A percentile compares a stretch with the other conserved stretches of the same genome.
These are phyloP conservation scores for Globisporangium alternatum DNA, from an alignment of 352 stramenopile species.

Conservation along the genomic window DNA sequence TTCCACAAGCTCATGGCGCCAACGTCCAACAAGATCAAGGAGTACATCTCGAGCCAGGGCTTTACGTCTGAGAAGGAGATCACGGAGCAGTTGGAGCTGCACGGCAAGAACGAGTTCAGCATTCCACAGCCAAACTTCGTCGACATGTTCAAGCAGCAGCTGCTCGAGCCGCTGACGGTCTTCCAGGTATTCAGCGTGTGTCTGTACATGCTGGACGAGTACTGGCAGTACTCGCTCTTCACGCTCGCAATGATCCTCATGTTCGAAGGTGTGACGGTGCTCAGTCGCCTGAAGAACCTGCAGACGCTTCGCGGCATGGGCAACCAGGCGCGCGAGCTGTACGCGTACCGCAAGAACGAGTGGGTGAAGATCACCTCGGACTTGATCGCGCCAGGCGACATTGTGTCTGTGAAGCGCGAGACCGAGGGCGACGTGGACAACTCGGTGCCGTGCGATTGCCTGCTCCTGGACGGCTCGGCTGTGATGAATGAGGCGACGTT, in stretches of 20 bases:
- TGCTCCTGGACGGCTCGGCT: constrained; percentile 93
- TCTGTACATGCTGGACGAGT: constrained; percentile 99
- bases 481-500: constrained; percentile 99
- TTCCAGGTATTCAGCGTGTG: constrained; percentile 99
- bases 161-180: constrained; percentile 97
- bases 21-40: constrained; percentile 54
- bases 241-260: constrained; percentile 98
- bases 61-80: constrained; percentile 43
- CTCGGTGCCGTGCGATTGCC: constrained; percentile 93
- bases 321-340: constrained; percentile 82
- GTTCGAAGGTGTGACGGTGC: constrained; percentile 96
- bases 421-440: constrained; percentile 80
- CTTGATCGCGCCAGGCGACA: constrained; percentile 90
- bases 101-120: constrained; percentile 92
- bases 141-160: constrained; percentile 96
- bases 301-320: constrained; percentile 94
- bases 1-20: constrained; percentile 81
- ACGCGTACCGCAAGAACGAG: constrained; percentile 87
- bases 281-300: constrained; percentile 94
- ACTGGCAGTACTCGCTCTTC: constrained; percentile 99
- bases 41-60: constrained; percentile 55
- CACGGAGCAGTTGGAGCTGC: constrained; percentile 52
- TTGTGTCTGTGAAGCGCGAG: constrained; percentile 91
- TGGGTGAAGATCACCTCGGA: constrained; percentile 86
- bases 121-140: constrained; percentile 95